Evolutionary conservation across 495 filamentous ascomycete species (phyloP).

Genomic region (Aspergillus bertholletiae): DNA sequence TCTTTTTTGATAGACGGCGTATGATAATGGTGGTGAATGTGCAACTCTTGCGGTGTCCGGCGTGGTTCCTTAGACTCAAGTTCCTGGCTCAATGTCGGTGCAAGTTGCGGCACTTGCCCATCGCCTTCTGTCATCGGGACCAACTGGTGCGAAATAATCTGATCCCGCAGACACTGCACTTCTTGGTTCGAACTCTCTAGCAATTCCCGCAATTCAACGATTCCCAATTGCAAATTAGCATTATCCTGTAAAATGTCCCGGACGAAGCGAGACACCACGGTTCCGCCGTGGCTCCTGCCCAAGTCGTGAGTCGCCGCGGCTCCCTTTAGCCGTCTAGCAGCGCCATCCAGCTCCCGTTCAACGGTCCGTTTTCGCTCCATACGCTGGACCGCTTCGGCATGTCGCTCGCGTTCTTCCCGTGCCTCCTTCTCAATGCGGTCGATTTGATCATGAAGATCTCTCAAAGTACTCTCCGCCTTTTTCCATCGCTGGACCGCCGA

Average conservation of each 20-base stretch:
- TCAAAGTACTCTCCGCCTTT: slow-evolving; percentile 70
- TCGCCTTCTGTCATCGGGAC: slow-evolving; percentile 37
- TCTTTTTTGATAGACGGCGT: slow-evolving; percentile 57
- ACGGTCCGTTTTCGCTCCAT: slow-evolving; percentile 74
- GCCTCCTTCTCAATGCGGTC: slow-evolving; percentile 86
- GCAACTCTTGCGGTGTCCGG: slow-evolving; percentile 66
- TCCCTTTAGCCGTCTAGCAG: slow-evolving; percentile 73
- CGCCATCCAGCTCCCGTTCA: slow-evolving; percentile 71
- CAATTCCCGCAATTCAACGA: slow-evolving; percentile 88
- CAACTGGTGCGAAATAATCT: slow-evolving; percentile 77
- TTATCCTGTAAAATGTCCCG: slow-evolving; percentile 95
- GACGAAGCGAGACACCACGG: slow-evolving; percentile 87
- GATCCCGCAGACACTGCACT: slow-evolving; percentile 79
- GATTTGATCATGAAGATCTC: slow-evolving; percentile 76
- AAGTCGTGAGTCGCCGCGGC: slow-evolving; percentile 65
- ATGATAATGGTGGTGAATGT: slow-evolving; percentile 93
- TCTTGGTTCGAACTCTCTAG: slow-evolving; percentile 91
- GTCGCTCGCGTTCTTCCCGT: slow-evolving; percentile 74
- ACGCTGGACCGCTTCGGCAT: slow-evolving; percentile 73
- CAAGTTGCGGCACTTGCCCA: slow-evolving; percentile 17
- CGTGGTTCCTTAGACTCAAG: slow-evolving; percentile 52
- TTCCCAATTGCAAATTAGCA: slow-evolving; percentile 83
- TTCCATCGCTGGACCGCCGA: slow-evolving; percentile 78
- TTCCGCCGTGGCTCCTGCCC: slow-evolving; percentile 49
- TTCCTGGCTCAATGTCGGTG: slow-evolving; percentile 64